A percentile compares a stretch with the other conserved stretches of the same genome.
These are phyloP conservation scores for Delonix regia DNA, from an alignment of 306 rosid genomes.

Conservation along the genomic window DNA sequence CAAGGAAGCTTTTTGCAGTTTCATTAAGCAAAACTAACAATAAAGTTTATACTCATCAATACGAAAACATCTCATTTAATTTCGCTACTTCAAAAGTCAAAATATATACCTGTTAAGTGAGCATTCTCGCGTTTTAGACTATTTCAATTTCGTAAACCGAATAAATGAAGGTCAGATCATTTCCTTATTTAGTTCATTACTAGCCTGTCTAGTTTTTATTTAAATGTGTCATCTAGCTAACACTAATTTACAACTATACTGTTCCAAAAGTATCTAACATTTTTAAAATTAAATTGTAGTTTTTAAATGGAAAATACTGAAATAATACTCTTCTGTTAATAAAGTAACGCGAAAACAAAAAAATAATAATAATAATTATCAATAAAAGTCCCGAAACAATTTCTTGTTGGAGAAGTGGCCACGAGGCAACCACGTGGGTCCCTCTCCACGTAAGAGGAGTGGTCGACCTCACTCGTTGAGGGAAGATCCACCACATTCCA, in stretches of 20 bases:
- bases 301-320: not conserved
- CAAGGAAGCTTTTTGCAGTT: not conserved
- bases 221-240: not conserved
- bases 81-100: no score
- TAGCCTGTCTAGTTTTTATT: not conserved
- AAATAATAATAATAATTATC: no score
- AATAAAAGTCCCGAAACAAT: no score
- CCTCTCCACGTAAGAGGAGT: not conserved
- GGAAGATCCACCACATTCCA: not conserved
- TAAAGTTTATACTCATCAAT: not conserved
- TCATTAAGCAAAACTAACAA: not conserved
- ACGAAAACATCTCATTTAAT: not conserved
- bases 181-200: no score
- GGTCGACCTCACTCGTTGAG: not conserved
- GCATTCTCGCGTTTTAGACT: no score
- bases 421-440: not conserved
- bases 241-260: not conserved
- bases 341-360: not conserved
- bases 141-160: no score
- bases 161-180: no score
- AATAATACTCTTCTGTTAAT: not conserved
- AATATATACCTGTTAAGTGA: no score
- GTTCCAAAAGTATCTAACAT: not conserved
- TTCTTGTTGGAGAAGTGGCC: no score
- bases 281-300: not conserved